These are phyloP conservation scores for Ambrosia artemisiifolia DNA, from an alignment of 129 eudicot genomes.

Conservation along the genomic window DNA sequence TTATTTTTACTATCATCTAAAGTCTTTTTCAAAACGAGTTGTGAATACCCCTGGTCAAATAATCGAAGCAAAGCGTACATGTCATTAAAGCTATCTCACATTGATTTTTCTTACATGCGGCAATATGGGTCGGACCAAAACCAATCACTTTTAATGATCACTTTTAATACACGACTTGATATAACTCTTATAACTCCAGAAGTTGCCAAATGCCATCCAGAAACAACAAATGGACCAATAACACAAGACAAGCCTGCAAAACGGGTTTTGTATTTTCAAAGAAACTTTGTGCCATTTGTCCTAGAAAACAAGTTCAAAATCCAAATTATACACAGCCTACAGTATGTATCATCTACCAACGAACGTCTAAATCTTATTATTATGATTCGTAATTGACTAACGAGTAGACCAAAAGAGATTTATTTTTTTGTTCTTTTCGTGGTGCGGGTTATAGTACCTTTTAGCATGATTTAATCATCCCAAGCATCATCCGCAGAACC, in stretches of 20 bases:
- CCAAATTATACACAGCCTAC: constrained; percentile 28
- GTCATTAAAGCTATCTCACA: no score
- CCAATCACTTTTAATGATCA: no score
- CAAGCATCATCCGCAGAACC: constrained; percentile 90
- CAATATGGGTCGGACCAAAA: no score
- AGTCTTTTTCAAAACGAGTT: no score
- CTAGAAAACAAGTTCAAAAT: constrained; percentile 11
- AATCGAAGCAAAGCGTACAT: no score
- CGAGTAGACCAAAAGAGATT: constrained; percentile 3
- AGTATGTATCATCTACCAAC: constrained; percentile 23
- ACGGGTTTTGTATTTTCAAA: constrained; percentile 16
- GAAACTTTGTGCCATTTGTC: not conserved
- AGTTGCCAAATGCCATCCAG: no score
- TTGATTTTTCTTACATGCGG: no score
- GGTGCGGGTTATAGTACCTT: constrained; percentile 8
- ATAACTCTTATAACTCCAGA: no score
- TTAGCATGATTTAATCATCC: constrained; percentile 50
- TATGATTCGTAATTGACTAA: constrained; percentile 8
- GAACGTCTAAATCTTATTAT: constrained; percentile 20
- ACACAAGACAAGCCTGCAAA: not conserved
- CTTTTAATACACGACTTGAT: no score
- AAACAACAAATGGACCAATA: not conserved
- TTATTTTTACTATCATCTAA: no score
- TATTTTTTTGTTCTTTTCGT: constrained; percentile 10
- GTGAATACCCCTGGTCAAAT: no score